A percentile compares a stretch with the other conserved stretches of the same genome.
Evolutionary conservation across 192 early-diverging fungal species (phyloP).

Genomic region (Funneliformis geosporum): DNA sequence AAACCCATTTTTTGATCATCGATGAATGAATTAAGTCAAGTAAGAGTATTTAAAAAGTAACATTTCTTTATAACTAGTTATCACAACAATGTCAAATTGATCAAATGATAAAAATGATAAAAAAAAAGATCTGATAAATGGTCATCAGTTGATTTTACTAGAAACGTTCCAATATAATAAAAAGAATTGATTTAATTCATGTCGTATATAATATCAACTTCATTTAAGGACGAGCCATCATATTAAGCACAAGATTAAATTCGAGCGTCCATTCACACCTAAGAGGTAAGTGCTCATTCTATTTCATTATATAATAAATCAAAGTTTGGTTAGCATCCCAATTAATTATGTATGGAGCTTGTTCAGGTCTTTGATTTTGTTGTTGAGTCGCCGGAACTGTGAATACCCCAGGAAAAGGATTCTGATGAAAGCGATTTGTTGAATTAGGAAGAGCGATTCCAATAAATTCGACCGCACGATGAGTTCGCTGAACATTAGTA

Average conservation of each 20-base stretch:
- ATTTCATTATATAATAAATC: background rate
- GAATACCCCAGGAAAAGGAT: background rate
- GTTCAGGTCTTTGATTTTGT: background rate
- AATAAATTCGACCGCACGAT: background rate
- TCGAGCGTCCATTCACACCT: background rate
- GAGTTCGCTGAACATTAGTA: background rate
- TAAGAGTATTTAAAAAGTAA: too few relatives aligned
- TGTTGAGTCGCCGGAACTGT: background rate
- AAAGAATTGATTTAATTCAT: too few relatives aligned
- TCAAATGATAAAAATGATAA: too few relatives aligned
- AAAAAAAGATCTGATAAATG: too few relatives aligned
- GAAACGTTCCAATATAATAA: too few relatives aligned
- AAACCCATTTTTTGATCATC: too few relatives aligned
- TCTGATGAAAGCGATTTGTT: background rate
- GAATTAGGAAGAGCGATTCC: background rate
- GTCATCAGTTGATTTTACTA: too few relatives aligned
- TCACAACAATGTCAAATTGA: too few relatives aligned
- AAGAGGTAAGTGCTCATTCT: background rate
- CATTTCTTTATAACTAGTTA: too few relatives aligned
- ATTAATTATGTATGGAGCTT: background rate
- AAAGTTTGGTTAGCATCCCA: background rate
- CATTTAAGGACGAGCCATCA: background rate
- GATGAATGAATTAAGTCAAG: too few relatives aligned
- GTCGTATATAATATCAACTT: too few relatives aligned
- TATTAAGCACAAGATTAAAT: background rate